phyloP scores from a whole-genome alignment of 495 filamentous ascomycete species.

The Penicillium ochrochloron region DNA sequence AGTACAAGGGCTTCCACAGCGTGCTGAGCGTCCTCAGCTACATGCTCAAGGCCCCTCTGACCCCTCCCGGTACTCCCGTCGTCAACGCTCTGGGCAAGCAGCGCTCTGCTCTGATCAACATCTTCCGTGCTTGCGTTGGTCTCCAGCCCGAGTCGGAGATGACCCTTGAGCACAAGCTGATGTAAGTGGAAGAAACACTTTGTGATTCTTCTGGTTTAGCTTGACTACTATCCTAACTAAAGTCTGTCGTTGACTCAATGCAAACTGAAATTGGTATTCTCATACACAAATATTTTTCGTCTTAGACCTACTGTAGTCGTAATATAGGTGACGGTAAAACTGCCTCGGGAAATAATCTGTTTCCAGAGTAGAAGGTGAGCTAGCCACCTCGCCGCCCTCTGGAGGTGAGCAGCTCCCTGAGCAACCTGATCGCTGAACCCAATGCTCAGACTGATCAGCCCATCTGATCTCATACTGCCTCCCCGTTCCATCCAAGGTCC shows the following conservation, averaged over 20 bases:
- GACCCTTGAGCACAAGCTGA: slow-evolving; percentile 99
- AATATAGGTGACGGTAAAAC: too few species aligned
- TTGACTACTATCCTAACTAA: slow-evolving; percentile 32
- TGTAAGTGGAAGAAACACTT: slow-evolving; percentile 47
- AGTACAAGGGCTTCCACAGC: slow-evolving; percentile 93
- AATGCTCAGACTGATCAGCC: too few species aligned
- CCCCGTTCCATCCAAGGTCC: too few species aligned
- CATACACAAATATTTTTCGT: neutral
- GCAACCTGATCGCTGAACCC: too few species aligned
- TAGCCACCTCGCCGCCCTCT: too few species aligned
- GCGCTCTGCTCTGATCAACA: slow-evolving; percentile 92
- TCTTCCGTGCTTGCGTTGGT: slow-evolving; percentile 97
- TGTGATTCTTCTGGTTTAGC: neutral
- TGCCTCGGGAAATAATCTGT: too few species aligned
- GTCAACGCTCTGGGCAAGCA: slow-evolving; percentile 98
- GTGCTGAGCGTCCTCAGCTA: slow-evolving; percentile 98
- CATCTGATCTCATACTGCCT: too few species aligned
- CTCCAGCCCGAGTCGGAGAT: slow-evolving; percentile 98
- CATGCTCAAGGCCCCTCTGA: slow-evolving; percentile 99
- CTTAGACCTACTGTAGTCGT: neutral
- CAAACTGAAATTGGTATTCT: slow-evolving; percentile 12
- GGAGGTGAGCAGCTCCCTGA: too few species aligned
- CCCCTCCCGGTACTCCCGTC: slow-evolving; percentile 93
- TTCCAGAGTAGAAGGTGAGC: too few species aligned
- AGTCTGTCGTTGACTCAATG: slow-evolving; percentile 39